Evolutionary conservation across 2,329 filamentous ascomycete genomes (phyloP), one percentile per base, ranked within the genome.

Genomic region (Cladophialophora exuberans): DNA sequence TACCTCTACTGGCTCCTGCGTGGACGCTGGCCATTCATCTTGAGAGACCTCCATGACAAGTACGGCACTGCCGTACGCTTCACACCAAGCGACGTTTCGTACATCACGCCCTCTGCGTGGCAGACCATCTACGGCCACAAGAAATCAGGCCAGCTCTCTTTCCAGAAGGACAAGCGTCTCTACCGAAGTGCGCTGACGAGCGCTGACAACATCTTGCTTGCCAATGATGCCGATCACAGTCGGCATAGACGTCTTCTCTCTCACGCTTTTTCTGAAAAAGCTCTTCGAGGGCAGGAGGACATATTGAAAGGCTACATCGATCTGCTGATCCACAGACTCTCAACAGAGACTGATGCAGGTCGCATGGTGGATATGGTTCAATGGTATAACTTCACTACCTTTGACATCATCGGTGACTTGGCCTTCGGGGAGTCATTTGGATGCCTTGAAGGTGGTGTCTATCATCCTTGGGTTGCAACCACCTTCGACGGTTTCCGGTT

Each of bases 181-280:
- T 54, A 54, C 25, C 31, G 36, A 6, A 18, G 17, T 4, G 4
- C 28, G 2, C 5, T 13, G 2, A 46, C 26, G 17, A 23, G 23
- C 3, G 4, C 52, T 6, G 13, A 20, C 4, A 52, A 23, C 31
- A 44, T 56, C 3, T 17, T 51, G 7, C 10, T 46, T 5, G 30
- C 46, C 13, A 33, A 44, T 28, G 53, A 51, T 44, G 59, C 57
- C 11, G 57, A 68, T 10, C 70, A 72, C 47, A 44, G 55, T 9
- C 58, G 64, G 3, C 53, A 65, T 20, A 68, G 73, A 17, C 62
- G 67, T 0, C 55, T 70, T 1, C 51, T 78, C 6, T 64, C 69
- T 0, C 69, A 72, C 51, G 73, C 70, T 0, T 78, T 79, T 56
- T 75, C 74, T 0, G 75, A 77, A 38, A 70, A 68, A 42, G 70